Evolutionary conservation across 768 basidiomycete species (phyloP).

Genomic region (Termitomyces sp.): DNA sequence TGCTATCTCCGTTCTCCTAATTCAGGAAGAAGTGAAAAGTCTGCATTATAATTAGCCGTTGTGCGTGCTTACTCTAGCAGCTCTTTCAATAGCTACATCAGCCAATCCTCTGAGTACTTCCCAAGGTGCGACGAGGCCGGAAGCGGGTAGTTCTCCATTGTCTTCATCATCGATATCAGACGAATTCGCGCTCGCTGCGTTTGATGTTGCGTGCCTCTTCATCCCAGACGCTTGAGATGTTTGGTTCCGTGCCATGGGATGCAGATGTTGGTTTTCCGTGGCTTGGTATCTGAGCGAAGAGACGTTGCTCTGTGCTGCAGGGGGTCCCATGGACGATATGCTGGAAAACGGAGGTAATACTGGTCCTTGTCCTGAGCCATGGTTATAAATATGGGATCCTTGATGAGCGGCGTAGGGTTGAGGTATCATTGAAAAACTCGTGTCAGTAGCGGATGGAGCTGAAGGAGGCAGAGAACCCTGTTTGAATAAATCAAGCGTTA

Average conservation of each 20-base stretch:
- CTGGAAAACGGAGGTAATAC: conserved; percentile 70
- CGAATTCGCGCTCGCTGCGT: conserved; percentile 73
- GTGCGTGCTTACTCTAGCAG: conserved; percentile 55
- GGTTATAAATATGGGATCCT: conserved; percentile 30
- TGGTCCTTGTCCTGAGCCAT: conserved; percentile 38
- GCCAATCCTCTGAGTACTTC: conserved; percentile 79
- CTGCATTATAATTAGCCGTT: conserved; percentile 1
- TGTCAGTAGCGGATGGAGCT: conserved; percentile 32
- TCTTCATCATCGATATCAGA: conserved; percentile 85
- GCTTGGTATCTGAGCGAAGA: conserved; percentile 59
- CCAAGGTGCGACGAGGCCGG: conserved; percentile 82
- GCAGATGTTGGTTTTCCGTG: conserved; percentile 33
- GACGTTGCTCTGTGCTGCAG: conserved; percentile 40
- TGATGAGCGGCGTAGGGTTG: conserved; percentile 39
- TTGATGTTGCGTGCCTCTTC: conserved; percentile 64
- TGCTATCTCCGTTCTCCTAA: conserved; percentile 74
- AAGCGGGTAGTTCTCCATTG: conserved; percentile 72
- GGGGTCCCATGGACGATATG: conserved; percentile 52
- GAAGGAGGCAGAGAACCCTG: conserved; percentile 27
- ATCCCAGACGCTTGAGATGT: conserved; percentile 35
- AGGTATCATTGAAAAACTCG: conserved; percentile 37
- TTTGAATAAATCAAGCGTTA: conserved; percentile 28
- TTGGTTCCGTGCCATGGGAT: conserved; percentile 28
- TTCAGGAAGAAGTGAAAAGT: conserved; percentile 13
- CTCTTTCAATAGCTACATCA: conserved; percentile 76